Evolutionary conservation across 2,329 filamentous ascomycete genomes (phyloP).

Genomic region (Penicillium sp.): DNA sequence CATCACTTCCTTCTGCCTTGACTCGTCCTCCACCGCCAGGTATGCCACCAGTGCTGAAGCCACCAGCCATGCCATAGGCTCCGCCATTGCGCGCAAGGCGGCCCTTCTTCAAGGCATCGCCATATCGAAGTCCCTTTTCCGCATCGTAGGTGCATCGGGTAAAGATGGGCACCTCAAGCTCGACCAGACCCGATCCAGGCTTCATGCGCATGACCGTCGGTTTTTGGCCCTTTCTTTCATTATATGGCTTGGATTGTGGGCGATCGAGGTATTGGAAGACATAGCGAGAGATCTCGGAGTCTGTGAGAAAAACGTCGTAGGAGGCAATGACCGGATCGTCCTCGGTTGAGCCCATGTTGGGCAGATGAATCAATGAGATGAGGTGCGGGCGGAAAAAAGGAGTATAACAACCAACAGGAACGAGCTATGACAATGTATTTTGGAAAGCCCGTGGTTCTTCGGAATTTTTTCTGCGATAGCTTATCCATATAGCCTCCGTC

Average conservation of each 20-base stretch:
- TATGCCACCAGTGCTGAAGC: constrained; percentile 66
- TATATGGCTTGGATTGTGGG: constrained; percentile 65
- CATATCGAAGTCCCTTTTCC: constrained; percentile 80
- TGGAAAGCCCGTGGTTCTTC: not conserved
- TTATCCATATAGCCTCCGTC: constrained; percentile 8
- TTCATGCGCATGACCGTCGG: constrained; percentile 82
- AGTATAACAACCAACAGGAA: not conserved
- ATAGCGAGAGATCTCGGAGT: constrained; percentile 70
- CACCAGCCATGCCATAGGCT: constrained; percentile 71
- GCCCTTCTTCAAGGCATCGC: constrained; percentile 68
- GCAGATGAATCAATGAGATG: too few species aligned
- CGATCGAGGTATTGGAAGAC: constrained; percentile 84
- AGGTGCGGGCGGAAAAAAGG: not conserved
- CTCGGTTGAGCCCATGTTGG: constrained; percentile 35
- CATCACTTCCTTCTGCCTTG: constrained; percentile 28
- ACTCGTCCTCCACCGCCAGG: constrained; percentile 34
- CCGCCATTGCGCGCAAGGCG: constrained; percentile 62
- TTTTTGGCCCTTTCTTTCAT: constrained; percentile 56
- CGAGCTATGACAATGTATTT: not conserved
- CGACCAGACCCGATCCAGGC: constrained; percentile 77
- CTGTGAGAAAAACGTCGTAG: constrained; percentile 87
- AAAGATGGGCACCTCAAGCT: constrained; percentile 87
- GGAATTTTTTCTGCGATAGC: constrained; percentile 20
- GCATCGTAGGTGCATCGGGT: constrained; percentile 77
- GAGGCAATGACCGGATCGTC: constrained; percentile 70